A percentile compares a stretch with the other conserved stretches of the same genome.
phyloP scores from a whole-genome alignment of 176 grass and related monocot genomes.

The Phyllostachys edulis region DNA sequence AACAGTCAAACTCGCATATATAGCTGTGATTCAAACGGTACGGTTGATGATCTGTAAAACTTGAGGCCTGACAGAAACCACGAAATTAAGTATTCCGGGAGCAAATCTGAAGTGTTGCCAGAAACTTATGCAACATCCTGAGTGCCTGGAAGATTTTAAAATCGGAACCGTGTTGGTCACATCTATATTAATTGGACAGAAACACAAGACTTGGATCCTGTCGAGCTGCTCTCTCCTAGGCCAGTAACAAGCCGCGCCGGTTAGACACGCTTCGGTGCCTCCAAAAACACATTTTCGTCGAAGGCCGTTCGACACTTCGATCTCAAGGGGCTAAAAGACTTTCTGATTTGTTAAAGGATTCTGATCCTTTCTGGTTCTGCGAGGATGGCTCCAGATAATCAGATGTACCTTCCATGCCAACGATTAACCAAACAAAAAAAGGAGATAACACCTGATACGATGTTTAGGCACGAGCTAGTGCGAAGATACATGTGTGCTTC shows the following conservation, averaged over 20 bases:
- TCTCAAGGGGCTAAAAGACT: no score
- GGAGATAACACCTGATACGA: neutral
- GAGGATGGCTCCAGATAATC: neutral
- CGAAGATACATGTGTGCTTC: neutral
- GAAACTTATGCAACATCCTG: neutral
- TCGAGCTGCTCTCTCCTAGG: neutral
- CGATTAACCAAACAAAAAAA: neutral
- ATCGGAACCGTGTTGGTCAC: neutral
- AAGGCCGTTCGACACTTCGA: no score
- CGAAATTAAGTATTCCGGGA: neutral
- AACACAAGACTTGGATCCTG: slow-evolving; percentile 28
- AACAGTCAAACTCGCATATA: neutral
- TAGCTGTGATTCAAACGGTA: neutral
- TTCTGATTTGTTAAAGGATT: slow-evolving; percentile 7
- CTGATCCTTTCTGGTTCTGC: neutral
- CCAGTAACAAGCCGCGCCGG: neutral
- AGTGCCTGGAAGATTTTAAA: neutral
- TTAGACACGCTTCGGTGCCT: neutral
- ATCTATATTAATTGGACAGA: slow-evolving; percentile 9
- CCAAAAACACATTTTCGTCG: neutral
- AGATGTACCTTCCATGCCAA: neutral
- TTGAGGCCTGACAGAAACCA: neutral
- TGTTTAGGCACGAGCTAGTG: neutral
- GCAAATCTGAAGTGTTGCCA: neutral
- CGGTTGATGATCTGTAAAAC: neutral